Evolutionary conservation across 2,329 filamentous ascomycete species (phyloP).

Genomic region (Fusarium sp.): DNA sequence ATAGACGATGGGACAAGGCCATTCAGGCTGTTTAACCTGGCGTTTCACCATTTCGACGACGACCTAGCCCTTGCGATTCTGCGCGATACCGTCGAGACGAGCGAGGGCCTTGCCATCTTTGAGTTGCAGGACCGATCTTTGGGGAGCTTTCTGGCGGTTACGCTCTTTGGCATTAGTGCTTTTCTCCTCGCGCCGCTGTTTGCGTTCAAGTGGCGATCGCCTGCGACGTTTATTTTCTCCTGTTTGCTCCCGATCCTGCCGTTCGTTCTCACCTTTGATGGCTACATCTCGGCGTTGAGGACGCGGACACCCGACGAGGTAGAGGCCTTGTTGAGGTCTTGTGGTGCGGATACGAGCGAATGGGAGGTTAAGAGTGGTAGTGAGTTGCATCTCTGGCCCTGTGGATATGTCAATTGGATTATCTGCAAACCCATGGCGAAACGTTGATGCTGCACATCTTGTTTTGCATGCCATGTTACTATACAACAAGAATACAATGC

Average conservation of each 20-base stretch:
- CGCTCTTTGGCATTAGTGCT: slow-evolving; percentile 62
- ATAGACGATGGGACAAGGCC: slow-evolving; percentile 57
- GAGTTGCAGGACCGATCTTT: slow-evolving; percentile 75
- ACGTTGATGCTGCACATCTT: slow-evolving; percentile 9
- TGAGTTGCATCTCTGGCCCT: slow-evolving; percentile 60
- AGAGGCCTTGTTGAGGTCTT: slow-evolving; percentile 63
- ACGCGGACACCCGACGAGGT: slow-evolving; percentile 74
- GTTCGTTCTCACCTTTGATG: slow-evolving; percentile 74
- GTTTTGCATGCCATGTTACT: background rate
- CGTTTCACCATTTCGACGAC: slow-evolving; percentile 82
- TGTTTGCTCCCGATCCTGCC: slow-evolving; percentile 74
- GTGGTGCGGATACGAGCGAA: slow-evolving; percentile 53
- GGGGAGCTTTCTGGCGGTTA: slow-evolving; percentile 61
- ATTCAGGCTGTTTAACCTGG: slow-evolving; percentile 76
- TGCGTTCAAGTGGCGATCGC: slow-evolving; percentile 61
- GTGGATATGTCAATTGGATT: slow-evolving; percentile 62
- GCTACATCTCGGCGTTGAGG: slow-evolving; percentile 71
- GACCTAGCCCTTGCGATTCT: slow-evolving; percentile 67
- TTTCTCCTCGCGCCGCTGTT: slow-evolving; percentile 62
- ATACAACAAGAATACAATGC: slow-evolving; percentile 7
- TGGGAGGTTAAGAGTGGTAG: slow-evolving; percentile 62
- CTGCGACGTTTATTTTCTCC: slow-evolving; percentile 68
- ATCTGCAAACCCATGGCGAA: slow-evolving; percentile 53
- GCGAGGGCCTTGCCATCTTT: slow-evolving; percentile 75
- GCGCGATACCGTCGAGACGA: slow-evolving; percentile 69